Percentiles rank a stretch among this genome's conserved stretches.
These are phyloP conservation scores for Durotheca rogersii DNA, from an alignment of 495 filamentous ascomycete genomes.

Conservation along the genomic window DNA sequence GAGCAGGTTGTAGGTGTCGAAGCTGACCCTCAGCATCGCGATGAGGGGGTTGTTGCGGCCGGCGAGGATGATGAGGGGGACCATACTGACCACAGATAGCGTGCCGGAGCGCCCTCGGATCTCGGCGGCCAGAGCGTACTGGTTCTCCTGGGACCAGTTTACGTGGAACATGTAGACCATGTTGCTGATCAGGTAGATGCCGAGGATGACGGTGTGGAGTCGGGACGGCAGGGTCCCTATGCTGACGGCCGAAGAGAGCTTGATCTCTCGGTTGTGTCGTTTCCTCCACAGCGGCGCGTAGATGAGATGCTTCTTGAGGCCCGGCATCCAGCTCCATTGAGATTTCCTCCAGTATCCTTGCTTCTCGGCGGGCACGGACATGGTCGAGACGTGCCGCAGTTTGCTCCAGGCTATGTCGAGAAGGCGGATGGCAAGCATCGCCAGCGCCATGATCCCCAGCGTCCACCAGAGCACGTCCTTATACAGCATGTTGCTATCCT, in stretches of 20 bases:
- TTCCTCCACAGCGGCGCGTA: constrained; percentile 80
- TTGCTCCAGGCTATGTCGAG: constrained; percentile 46
- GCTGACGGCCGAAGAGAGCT: constrained; percentile 72
- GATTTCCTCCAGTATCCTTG: constrained; percentile 52
- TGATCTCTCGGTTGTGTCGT: constrained; percentile 85
- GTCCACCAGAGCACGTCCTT: constrained; percentile 52
- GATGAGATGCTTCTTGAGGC: constrained; percentile 74
- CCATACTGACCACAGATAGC: constrained; percentile 75
- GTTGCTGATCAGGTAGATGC: constrained; percentile 64
- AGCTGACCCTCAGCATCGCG: constrained; percentile 69
- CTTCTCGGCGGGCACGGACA: constrained; percentile 44
- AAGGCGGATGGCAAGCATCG: constrained; percentile 48
- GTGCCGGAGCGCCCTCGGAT: constrained; percentile 75
- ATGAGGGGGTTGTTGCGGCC: constrained; percentile 84
- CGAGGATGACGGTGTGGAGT: constrained; percentile 72
- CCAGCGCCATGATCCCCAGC: constrained; percentile 47
- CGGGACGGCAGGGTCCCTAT: constrained; percentile 84
- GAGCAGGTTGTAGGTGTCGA: constrained; percentile 86
- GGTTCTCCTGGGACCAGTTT: constrained; percentile 55
- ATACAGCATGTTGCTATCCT: constrained; percentile 49
- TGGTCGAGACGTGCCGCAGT: constrained; percentile 50
- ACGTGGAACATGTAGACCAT: constrained; percentile 63
- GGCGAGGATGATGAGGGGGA: constrained; percentile 76
- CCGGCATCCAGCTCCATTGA: constrained; percentile 53
- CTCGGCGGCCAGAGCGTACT: constrained; percentile 56